phyloP scores from a whole-genome alignment of 2,329 filamentous ascomycete genomes.

The Nemania sp. region DNA sequence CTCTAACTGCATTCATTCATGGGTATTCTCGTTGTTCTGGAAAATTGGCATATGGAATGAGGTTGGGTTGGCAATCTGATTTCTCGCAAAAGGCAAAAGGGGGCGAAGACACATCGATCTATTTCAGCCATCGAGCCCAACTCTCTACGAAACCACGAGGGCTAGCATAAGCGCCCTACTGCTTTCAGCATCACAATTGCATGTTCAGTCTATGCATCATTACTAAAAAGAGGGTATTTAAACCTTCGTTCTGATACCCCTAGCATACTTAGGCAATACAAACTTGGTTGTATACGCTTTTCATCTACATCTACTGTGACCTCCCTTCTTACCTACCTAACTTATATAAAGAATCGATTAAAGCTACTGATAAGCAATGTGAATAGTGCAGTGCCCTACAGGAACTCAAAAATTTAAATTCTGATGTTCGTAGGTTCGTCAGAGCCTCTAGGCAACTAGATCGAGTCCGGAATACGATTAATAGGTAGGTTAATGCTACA shows the following conservation, averaged over 20 bases:
- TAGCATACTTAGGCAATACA: conserved; percentile 1
- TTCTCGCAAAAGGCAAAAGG: background rate
- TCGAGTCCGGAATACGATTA: background rate
- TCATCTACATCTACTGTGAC: background rate
- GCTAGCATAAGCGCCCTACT: background rate
- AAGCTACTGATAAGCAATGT: too few relatives aligned
- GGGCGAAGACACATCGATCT: background rate
- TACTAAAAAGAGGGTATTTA: background rate
- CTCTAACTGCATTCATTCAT: conserved; percentile 1
- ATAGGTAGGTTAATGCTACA: too few relatives aligned
- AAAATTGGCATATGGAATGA: background rate
- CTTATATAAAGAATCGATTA: background rate
- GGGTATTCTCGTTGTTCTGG: background rate
- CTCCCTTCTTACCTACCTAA: background rate
- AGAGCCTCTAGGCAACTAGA: background rate
- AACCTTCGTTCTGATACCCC: background rate
- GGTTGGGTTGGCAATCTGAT: conserved; percentile 9
- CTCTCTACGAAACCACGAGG: background rate
- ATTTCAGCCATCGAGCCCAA: background rate
- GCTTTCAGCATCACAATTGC: conserved; percentile 12
- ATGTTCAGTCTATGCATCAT: background rate
- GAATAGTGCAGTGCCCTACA: too few relatives aligned
- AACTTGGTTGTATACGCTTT: background rate
- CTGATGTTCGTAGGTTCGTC: background rate
- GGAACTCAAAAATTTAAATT: too few relatives aligned